A percentile compares a stretch with the other conserved stretches of the same genome.
Evolutionary conservation across 1,284 basidiomycete genomes (phyloP).

Genomic region (Chondrostereum purpureum): DNA sequence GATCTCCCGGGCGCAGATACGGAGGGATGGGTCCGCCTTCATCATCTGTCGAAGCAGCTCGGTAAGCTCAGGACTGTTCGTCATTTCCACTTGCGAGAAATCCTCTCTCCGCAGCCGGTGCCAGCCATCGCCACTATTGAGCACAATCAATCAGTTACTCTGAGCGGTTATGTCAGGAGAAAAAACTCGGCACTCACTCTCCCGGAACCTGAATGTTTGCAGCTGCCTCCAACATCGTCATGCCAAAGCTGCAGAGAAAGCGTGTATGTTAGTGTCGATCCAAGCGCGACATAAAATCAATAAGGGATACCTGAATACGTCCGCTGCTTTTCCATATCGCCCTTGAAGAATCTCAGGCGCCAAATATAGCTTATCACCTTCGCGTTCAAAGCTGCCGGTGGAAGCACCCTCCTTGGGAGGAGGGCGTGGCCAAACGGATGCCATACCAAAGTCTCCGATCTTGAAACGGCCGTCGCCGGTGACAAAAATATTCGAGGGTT

Average conservation of each 20-base stretch:
- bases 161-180: constrained; percentile 13
- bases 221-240: constrained; percentile 92
- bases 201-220: constrained; percentile 96
- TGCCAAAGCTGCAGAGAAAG: constrained; percentile 71
- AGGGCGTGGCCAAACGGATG: constrained; percentile 73
- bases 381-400: constrained; percentile 68
- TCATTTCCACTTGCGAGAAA: constrained; percentile 82
- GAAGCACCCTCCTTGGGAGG: constrained; percentile 25
- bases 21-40: constrained; percentile 58
- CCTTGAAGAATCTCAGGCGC: constrained; percentile 97
- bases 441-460: constrained; percentile 99
- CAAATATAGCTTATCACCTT: constrained; percentile 97
- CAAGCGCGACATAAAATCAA: constrained; percentile 20
- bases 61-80: constrained; percentile 68
- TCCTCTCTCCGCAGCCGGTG: constrained; percentile 90
- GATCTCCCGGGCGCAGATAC: constrained; percentile 58
- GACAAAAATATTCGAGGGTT: constrained; percentile 96
- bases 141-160: constrained; percentile 22
- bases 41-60: constrained; percentile 75
- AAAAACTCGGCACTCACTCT: constrained; percentile 57
- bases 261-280: constrained; percentile 17
- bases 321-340: constrained; percentile 87
- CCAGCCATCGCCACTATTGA: constrained; percentile 83
- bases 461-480: constrained; percentile 87
- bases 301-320: constrained; percentile 88